Conservation (phyloP, 2,329 filamentous ascomycete species). For the Sporothrix euskadiensis region DNA sequence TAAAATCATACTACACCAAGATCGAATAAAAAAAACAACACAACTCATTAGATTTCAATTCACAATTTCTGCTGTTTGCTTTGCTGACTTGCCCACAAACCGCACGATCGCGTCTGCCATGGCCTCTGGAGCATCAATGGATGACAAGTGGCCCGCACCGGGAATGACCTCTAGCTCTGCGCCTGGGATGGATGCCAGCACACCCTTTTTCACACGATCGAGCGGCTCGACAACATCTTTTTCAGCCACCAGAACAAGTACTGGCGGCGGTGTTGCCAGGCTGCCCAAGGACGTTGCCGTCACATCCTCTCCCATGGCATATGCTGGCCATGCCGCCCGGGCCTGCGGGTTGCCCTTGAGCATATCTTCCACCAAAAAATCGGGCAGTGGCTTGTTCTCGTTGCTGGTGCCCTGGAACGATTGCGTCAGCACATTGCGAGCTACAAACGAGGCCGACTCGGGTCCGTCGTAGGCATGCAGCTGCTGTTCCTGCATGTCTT, state of each 20-base stretch:
- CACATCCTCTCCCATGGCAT: conserved; percentile 42
- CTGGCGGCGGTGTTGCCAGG: conserved; percentile 27
- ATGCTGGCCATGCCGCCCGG: conserved; percentile 41
- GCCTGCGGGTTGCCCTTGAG: conserved; percentile 37
- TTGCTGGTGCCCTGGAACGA: neutral
- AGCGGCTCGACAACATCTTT: conserved; percentile 31
- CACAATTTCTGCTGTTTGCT: neutral
- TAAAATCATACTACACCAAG: neutral
- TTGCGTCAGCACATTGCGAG: conserved; percentile 40
- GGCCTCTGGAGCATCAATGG: conserved; percentile 28
- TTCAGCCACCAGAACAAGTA: conserved; percentile 38
- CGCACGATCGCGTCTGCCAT: conserved; percentile 34
- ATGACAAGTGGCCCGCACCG: conserved; percentile 30
- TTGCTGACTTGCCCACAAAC: conserved; percentile 19
- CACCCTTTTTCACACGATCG: conserved; percentile 37
- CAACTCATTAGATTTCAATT: neutral
- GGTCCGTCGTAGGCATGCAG: conserved; percentile 38
- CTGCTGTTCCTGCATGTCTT: conserved; percentile 41
- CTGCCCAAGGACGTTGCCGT: conserved; percentile 17
- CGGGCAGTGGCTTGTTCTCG: conserved; percentile 1
- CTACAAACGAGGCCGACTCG: conserved; percentile 38
- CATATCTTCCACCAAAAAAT: conserved; percentile 36
- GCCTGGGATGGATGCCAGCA: conserved; percentile 31
- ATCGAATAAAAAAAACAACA: neutral
- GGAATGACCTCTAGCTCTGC: conserved; percentile 31